Evolutionary conservation across 257 asterid genomes (phyloP).

Genomic region (Capsicum rhomboideum): DNA sequence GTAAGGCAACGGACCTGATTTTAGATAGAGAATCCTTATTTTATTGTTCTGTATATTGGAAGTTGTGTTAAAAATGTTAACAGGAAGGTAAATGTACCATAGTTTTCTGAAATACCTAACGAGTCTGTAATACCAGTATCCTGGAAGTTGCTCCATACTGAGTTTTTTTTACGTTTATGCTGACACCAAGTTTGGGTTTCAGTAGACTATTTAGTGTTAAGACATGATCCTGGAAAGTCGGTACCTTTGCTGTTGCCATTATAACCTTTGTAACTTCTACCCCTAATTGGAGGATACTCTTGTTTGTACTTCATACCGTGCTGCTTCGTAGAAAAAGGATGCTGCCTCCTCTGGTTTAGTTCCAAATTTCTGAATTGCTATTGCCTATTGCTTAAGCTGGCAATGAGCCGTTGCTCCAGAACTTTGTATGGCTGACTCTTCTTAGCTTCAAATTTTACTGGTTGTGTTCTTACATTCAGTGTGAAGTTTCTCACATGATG

Average conservation of each 20-base stretch:
- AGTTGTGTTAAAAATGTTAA: constrained; percentile 18
- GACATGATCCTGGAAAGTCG: neutral
- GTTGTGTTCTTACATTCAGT: neutral
- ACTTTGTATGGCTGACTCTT: neutral
- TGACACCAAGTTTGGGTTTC: neutral
- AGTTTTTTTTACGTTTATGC: neutral
- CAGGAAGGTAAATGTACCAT: constrained; percentile 20
- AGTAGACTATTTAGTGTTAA: neutral
- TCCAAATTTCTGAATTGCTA: neutral
- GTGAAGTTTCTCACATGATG: neutral
- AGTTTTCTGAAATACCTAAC: constrained; percentile 3
- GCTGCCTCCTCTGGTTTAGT: neutral
- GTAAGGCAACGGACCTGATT: constrained; percentile 79
- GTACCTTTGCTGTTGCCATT: neutral
- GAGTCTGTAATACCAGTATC: neutral
- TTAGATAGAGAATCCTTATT: constrained; percentile 19
- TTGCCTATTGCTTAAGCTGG: neutral
- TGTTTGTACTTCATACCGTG: neutral
- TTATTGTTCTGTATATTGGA: constrained; percentile 17
- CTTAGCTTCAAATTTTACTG: neutral
- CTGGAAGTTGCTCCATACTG: neutral
- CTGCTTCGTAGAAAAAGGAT: neutral
- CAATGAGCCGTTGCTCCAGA: neutral
- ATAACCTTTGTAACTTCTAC: neutral
- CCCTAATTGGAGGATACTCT: neutral